A percentile compares a stretch with the other conserved stretches of the same genome.
phyloP scores from a whole-genome alignment of 2,329 filamentous ascomycete genomes.

The Aspergillus sojae region DNA sequence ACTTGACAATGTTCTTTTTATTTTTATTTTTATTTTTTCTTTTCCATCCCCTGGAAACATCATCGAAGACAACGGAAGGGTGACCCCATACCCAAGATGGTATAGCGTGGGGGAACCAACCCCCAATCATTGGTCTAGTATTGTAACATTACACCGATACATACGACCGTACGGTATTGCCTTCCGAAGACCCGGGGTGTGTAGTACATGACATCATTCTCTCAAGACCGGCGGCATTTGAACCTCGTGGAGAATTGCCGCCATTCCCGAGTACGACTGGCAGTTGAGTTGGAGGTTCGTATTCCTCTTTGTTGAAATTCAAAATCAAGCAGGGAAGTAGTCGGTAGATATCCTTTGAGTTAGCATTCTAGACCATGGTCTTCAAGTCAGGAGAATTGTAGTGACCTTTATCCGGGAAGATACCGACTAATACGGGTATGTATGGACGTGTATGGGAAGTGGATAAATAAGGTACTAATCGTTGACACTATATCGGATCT shows the following conservation, averaged over 20 bases:
- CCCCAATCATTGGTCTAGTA: constrained; percentile 4
- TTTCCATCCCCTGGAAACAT: background rate
- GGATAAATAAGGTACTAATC: background rate
- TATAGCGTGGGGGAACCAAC: constrained; percentile 11
- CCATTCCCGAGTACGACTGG: background rate
- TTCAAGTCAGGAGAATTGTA: background rate
- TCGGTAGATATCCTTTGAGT: background rate
- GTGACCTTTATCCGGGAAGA: background rate
- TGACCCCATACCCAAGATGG: background rate
- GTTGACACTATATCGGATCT: constrained; percentile 22
- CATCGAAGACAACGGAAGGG: constrained; percentile 7
- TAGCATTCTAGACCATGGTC: background rate
- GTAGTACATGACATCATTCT: constrained; percentile 2
- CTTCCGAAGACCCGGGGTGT: background rate
- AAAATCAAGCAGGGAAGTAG: background rate
- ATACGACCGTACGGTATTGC: background rate
- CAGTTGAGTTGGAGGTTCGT: background rate
- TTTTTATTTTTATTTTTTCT: background rate
- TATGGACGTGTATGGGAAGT: background rate
- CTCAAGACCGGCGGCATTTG: background rate
- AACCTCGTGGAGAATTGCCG: background rate
- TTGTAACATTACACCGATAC: background rate
- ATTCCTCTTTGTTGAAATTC: background rate
- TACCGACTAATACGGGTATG: background rate
- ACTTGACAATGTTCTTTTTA: background rate